phyloP scores from a whole-genome alignment of 192 early-diverging fungal species.

The Geranomyces variabilis region DNA sequence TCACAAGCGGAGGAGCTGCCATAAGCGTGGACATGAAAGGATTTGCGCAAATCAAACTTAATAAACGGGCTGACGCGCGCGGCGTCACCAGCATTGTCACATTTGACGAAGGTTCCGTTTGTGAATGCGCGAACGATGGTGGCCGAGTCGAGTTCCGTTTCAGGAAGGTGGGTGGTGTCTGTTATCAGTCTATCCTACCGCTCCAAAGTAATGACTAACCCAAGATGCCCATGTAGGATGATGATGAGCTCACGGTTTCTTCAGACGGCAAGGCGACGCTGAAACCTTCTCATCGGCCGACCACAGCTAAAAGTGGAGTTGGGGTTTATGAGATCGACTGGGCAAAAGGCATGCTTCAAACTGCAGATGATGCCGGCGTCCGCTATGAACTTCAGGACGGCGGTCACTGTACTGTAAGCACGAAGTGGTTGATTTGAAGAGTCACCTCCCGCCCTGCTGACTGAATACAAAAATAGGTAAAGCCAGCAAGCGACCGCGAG shows the following conservation, averaged over 20 bases:
- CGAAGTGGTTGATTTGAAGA: not conserved
- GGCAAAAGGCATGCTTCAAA: slow-evolving; percentile 33
- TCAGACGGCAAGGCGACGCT: not conserved
- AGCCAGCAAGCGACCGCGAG: not conserved
- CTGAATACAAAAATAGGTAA: too few species aligned
- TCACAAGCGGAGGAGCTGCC: not conserved
- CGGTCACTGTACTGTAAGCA: not conserved
- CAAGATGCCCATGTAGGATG: not conserved
- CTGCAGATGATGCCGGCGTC: slow-evolving; percentile 22
- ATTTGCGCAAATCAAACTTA: slow-evolving; percentile 17
- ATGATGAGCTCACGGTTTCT: not conserved
- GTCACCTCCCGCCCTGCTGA: too few species aligned
- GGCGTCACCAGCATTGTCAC: not conserved
- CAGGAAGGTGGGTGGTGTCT: not conserved
- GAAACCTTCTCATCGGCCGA: not conserved
- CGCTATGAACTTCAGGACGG: slow-evolving; percentile 12
- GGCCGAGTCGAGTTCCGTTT: slow-evolving; percentile 7
- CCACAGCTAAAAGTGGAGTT: not conserved
- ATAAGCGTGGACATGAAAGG: slow-evolving; percentile 22
- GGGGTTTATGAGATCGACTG: slow-evolving; percentile 37
- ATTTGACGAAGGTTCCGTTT: slow-evolving; percentile 15
- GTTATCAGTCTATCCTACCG: not conserved
- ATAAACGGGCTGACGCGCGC: not conserved
- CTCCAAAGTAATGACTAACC: not conserved
- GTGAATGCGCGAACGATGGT: not conserved